phyloP scores from a whole-genome alignment of 2,329 filamentous ascomycete species.

The Colletotrichum sp. region DNA sequence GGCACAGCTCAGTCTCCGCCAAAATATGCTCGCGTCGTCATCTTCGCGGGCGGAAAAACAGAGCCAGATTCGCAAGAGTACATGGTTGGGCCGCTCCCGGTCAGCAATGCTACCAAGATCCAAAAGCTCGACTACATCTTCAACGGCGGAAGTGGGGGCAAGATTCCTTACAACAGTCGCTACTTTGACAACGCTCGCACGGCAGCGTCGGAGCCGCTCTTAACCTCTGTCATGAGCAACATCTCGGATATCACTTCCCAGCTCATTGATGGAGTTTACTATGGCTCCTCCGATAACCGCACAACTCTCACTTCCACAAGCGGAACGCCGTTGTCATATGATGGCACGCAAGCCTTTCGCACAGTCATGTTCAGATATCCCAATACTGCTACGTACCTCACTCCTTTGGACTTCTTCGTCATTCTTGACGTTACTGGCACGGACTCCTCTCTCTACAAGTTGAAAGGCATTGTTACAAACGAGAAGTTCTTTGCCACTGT shows the following conservation, averaged over 20 bases:
- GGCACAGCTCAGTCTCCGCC: conserved; percentile 34
- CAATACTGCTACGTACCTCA: conserved; percentile 42
- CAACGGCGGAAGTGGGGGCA: conserved; percentile 44
- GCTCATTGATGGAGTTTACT: conserved; percentile 40
- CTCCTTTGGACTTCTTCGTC: conserved; percentile 50
- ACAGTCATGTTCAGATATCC: conserved; percentile 48
- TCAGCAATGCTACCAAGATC: conserved; percentile 39
- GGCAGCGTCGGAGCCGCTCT: conserved; percentile 36
- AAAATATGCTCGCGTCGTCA: conserved; percentile 50
- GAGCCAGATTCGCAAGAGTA: conserved; percentile 52
- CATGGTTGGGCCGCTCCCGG: conserved; percentile 54
- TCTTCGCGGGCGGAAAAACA: conserved; percentile 47
- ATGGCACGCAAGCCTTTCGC: conserved; percentile 42
- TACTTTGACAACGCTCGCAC: conserved; percentile 35
- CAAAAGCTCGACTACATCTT: conserved; percentile 46
- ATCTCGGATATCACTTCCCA: conserved; percentile 50
- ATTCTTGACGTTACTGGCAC: conserved; percentile 47
- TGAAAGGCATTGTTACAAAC: conserved; percentile 49
- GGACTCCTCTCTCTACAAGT: conserved; percentile 43
- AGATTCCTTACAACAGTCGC: conserved; percentile 38
- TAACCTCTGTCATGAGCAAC: conserved; percentile 44
- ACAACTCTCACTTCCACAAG: conserved; percentile 36
- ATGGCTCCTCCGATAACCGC: conserved; percentile 31
- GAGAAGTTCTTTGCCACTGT: conserved; percentile 39
- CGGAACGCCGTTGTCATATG: conserved; percentile 41